phyloP scores from a whole-genome alignment of 345 rosid genomes.

The Physaria fendleri region DNA sequence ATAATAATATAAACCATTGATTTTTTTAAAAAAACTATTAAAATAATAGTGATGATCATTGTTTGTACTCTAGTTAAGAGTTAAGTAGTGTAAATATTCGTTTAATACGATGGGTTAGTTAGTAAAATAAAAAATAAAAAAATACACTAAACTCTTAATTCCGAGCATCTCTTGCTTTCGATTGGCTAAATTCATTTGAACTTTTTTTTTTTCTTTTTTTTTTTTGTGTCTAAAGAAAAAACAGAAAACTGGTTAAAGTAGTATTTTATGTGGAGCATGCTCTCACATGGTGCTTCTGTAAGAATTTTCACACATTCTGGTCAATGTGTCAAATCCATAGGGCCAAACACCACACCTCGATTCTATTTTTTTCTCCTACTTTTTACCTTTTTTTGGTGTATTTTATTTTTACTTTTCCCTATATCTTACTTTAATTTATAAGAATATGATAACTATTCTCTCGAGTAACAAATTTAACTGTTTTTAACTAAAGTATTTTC shows the following conservation, averaged over 20 bases:
- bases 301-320: conserved; percentile 25
- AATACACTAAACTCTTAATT: neutral
- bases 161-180: neutral
- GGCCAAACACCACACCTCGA: conserved; percentile 19
- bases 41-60: neutral
- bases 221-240: too few relatives aligned
- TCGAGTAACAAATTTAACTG: conserved; percentile 11
- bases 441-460: neutral
- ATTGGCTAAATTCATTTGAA: conserved; percentile 3
- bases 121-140: neutral
- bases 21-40: neutral
- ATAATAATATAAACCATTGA: too few relatives aligned
- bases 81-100: neutral
- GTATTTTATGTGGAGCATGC: conserved; percentile 28
- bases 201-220: neutral
- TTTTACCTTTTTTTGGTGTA: neutral
- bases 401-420: neutral
- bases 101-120: neutral
- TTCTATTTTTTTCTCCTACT: neutral
- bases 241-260: conserved; percentile 13
- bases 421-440: neutral
- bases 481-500: conserved; percentile 7
- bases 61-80: neutral
- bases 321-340: conserved; percentile 26
- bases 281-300: conserved; percentile 24